Base-by-base conservation (phyloP, 148 eudicot genomes). In the Heliamphora exappendiculata region DNA sequence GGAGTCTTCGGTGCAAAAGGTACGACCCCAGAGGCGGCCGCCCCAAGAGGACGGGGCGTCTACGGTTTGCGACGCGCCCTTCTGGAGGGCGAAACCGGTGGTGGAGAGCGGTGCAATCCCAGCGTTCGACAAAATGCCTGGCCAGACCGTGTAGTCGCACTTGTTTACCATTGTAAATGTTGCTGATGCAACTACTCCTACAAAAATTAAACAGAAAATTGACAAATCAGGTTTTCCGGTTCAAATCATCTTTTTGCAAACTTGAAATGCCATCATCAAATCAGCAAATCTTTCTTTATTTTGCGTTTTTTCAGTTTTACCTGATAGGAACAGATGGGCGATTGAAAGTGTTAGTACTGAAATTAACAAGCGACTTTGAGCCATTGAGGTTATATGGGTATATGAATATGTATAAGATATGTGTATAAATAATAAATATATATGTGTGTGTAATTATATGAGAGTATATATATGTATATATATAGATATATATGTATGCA, bases 11-110 rank as follows among this genome's bases (percentile, higher is more conserved):
- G 86, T 28, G 75, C 97, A 92, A 59, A 79, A 77, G 20, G 95
- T 90, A 0, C 97, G 78, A 5, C 86, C 97, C 97, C 97, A 92
- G 54, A 92, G 80, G 0, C 97, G 90, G 36, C 97, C 97, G 3
- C 85, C 93, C 97, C 97, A 92, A 0, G 71, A 62, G 41, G 88
- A 31, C 0, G 97, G 90, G 0, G 82, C 86, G 14, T 11, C 44
- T 1, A 92, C 36, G 9, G 82, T 19, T 10, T 71, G 74, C 2
- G 95, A 84, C 31, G 87, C 87, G 24, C 88, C 93, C 13, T 72
- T 77, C 4, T 66, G 84, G 75, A 92, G 91, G 8, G 86, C 12
- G 74, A 92, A 92, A 0, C 97, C 97, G 69, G 97, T 90, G 64
- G 88, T 80, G 0, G 87, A n/a, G 1, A 90, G 86, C 11, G 81